These are phyloP conservation scores for Pyrenopolyporus hunteri DNA, from an alignment of 495 filamentous ascomycete species.

Conservation along the genomic window DNA sequence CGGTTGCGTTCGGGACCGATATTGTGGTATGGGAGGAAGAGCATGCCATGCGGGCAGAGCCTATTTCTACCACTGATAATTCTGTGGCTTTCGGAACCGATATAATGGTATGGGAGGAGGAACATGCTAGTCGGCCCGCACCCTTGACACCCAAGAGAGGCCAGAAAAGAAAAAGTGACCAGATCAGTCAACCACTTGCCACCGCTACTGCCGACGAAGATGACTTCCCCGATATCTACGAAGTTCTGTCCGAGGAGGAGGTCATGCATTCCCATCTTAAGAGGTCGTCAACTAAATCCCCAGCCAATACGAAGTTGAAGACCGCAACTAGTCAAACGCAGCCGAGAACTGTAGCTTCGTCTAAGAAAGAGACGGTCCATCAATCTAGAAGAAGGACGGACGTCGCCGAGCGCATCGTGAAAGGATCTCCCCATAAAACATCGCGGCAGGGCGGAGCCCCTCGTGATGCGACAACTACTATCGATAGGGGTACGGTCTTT, in stretches of 20 bases:
- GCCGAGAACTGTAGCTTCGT: slow-evolving; percentile 14
- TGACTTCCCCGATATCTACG: slow-evolving; percentile 50
- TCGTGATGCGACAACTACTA: neutral
- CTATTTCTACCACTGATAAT: slow-evolving; percentile 35
- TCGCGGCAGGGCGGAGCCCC: slow-evolving; percentile 11
- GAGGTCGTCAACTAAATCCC: slow-evolving; percentile 38
- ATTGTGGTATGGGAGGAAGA: slow-evolving; percentile 41
- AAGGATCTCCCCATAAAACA: slow-evolving; percentile 30
- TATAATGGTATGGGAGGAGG: slow-evolving; percentile 65
- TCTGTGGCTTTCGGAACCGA: slow-evolving; percentile 61
- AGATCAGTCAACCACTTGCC: slow-evolving; percentile 55
- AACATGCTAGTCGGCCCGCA: slow-evolving; percentile 48
- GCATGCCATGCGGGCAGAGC: slow-evolving; percentile 34
- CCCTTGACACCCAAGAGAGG: slow-evolving; percentile 54
- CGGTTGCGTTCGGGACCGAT: slow-evolving; percentile 36
- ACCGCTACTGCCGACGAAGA: slow-evolving; percentile 33
- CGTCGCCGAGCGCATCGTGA: slow-evolving; percentile 11
- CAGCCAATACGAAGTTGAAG: slow-evolving; percentile 41
- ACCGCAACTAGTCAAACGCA: slow-evolving; percentile 20
- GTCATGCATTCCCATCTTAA: slow-evolving; percentile 22
- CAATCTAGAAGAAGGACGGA: slow-evolving; percentile 10
- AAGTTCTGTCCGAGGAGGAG: slow-evolving; percentile 44
- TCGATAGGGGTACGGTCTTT: neutral
- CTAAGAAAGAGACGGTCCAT: slow-evolving; percentile 14
- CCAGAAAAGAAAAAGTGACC: slow-evolving; percentile 78